These are phyloP conservation scores for Heritiera littoralis DNA, from an alignment of 345 rosid genomes.

Conservation along the genomic window DNA sequence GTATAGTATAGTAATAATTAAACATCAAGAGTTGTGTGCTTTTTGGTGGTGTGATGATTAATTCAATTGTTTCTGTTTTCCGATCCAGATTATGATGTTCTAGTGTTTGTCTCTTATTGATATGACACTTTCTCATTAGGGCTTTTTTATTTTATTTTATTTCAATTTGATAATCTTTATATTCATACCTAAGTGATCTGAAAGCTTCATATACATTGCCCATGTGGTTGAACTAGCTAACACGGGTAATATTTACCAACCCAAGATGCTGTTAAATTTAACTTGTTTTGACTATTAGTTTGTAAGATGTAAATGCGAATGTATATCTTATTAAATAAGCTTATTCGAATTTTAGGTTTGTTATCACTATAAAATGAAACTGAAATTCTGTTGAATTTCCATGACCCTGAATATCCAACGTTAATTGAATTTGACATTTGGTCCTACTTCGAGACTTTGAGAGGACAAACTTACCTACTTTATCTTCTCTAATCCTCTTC, in stretches of 20 bases:
- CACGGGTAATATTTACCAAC: not conserved
- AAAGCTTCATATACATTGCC: not conserved
- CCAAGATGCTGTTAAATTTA: not conserved
- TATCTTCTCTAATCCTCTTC: not conserved
- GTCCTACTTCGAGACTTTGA: not conserved
- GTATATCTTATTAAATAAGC: not conserved
- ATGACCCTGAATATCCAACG: not conserved
- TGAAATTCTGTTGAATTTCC: not conserved
- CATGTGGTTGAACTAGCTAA: not conserved
- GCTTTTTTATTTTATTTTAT: not conserved
- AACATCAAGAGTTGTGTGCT: not conserved
- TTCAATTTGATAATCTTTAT: not conserved
- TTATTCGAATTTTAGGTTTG: not conserved
- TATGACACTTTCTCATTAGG: not conserved
- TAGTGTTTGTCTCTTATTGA: slow-evolving; percentile 3
- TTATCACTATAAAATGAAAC: not conserved
- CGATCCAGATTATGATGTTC: slow-evolving; percentile 5
- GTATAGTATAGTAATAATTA: not conserved
- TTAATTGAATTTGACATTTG: not conserved
- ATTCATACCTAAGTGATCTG: not conserved
- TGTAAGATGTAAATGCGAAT: not conserved
- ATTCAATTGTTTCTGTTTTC: not conserved
- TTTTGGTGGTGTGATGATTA: not conserved
- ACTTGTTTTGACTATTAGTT: not conserved
- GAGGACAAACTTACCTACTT: not conserved